These are phyloP conservation scores for Microbotryum violaceum DNA, from an alignment of 1,284 basidiomycete species.

Conservation along the genomic window DNA sequence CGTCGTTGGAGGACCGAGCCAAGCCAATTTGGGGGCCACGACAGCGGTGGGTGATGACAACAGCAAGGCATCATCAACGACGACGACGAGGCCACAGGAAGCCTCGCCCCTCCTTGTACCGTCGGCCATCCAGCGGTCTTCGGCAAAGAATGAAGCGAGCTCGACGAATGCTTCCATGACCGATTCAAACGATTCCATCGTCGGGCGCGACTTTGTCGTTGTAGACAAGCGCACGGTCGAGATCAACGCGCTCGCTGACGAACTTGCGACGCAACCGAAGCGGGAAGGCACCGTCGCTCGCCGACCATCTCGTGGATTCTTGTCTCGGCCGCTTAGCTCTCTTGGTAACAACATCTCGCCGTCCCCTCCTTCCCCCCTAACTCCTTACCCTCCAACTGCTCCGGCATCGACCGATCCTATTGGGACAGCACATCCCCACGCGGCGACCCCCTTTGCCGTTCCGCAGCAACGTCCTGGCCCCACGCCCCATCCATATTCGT, in stretches of 20 bases:
- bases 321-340: constrained; percentile 29
- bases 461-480: constrained; percentile 17
- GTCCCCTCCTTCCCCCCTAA: constrained; percentile 40
- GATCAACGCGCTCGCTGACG: constrained; percentile 51
- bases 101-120: constrained; percentile 1
- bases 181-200: constrained; percentile 36
- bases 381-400: constrained; percentile 32
- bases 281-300: constrained; percentile 40
- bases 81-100: neutral
- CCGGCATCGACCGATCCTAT: no score
- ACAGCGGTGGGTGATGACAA: neutral
- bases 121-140: constrained; percentile 19
- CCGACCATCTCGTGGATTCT: constrained; percentile 39
- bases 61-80: no score
- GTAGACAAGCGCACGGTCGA: constrained; percentile 53
- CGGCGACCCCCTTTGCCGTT: constrained; percentile 43
- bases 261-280: constrained; percentile 43
- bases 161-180: constrained; percentile 25
- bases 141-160: constrained; percentile 2
- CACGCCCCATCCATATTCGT: constrained; percentile 26
- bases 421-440: constrained; percentile 8
- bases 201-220: constrained; percentile 49
- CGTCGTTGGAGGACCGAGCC: constrained; percentile 7
- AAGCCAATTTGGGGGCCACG: neutral
- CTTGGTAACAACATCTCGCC: constrained; percentile 31